phyloP scores from a whole-genome alignment of 768 basidiomycete genomes.

The Russula lepida region DNA sequence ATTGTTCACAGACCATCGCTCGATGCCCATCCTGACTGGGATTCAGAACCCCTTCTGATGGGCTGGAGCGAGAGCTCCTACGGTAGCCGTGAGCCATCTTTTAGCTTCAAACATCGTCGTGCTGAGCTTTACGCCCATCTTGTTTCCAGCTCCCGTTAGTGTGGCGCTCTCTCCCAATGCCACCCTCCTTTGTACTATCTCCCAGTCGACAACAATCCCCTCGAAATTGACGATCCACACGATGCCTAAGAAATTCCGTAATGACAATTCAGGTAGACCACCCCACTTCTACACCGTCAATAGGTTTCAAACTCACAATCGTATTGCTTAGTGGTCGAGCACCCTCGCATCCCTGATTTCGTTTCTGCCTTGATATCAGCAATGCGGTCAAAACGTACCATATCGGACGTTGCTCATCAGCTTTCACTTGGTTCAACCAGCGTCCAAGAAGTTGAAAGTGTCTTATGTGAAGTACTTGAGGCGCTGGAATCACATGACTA shows the following conservation, averaged over 20 bases:
- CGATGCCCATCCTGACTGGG: slow-evolving; percentile 13
- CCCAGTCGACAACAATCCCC: slow-evolving; percentile 23
- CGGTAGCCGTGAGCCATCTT: slow-evolving; percentile 6
- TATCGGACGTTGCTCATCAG: slow-evolving; percentile 51
- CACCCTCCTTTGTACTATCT: slow-evolving; percentile 44
- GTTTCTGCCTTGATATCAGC: slow-evolving; percentile 30
- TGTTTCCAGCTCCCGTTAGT: slow-evolving; percentile 46
- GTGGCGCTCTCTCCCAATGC: slow-evolving; percentile 52
- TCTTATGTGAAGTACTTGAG: slow-evolving; percentile 39
- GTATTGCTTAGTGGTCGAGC: background rate
- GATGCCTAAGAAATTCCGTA: slow-evolving; percentile 1
- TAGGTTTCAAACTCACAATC: background rate
- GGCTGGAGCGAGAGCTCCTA: slow-evolving; percentile 13
- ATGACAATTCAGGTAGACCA: slow-evolving; percentile 10
- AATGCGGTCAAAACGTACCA: slow-evolving; percentile 43
- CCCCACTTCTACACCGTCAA: slow-evolving; percentile 1
- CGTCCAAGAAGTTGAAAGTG: slow-evolving; percentile 36
- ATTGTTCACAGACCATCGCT: slow-evolving; percentile 1
- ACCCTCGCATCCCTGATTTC: slow-evolving; percentile 17
- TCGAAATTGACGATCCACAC: slow-evolving; percentile 15
- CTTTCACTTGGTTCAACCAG: slow-evolving; percentile 39
- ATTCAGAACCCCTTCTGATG: slow-evolving; percentile 10
- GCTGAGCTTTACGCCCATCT: background rate
- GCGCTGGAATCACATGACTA: slow-evolving; percentile 39
- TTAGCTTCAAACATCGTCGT: background rate